These are phyloP conservation scores for Tetradesmus lagerheimii DNA, from an alignment of 139 green algal species.

Conservation along the genomic window DNA sequence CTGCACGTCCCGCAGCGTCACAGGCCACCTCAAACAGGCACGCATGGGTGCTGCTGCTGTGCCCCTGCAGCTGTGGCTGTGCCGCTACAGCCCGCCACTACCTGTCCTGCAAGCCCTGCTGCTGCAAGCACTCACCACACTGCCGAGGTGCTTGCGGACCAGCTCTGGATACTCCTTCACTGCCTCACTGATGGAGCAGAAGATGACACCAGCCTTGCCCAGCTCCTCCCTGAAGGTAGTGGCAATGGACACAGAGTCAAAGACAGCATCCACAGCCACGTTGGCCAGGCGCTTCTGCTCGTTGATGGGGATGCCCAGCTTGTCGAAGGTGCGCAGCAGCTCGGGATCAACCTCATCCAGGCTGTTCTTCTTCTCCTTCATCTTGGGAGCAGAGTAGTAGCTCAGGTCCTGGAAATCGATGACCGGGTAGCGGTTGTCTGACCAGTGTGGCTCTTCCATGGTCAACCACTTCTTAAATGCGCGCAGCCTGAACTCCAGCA, in stretches of 20 bases:
- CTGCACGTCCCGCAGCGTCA: neutral
- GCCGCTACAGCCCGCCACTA: neutral
- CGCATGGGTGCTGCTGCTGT: neutral
- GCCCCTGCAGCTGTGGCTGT: neutral
- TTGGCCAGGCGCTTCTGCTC: conserved; percentile 99
- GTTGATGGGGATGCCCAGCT: conserved; percentile 97
- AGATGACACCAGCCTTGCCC: conserved; percentile 95
- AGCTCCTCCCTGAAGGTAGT: conserved; percentile 98
- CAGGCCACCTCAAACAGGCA: neutral
- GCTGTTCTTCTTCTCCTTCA: conserved; percentile 88
- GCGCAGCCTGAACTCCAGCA: conserved; percentile 97
- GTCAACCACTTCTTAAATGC: conserved; percentile 97
- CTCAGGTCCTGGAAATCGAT: conserved; percentile 93
- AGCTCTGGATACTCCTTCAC: conserved; percentile 97
- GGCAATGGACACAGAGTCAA: conserved; percentile 98
- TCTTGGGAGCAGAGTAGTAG: conserved; percentile 98
- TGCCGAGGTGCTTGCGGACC: conserved; percentile 92
- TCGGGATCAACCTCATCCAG: conserved; percentile 98
- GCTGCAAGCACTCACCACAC: conserved; percentile 75
- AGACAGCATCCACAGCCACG: conserved; percentile 98
- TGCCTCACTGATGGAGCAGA: conserved; percentile 97
- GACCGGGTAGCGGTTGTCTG: conserved; percentile 88
- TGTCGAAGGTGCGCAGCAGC: conserved; percentile 96
- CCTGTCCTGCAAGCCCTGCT: neutral
- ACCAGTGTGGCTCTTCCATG: conserved; percentile 96